Base-by-base conservation (phyloP, 345 rosid genomes). In the Clarkia xantiana region DNA sequence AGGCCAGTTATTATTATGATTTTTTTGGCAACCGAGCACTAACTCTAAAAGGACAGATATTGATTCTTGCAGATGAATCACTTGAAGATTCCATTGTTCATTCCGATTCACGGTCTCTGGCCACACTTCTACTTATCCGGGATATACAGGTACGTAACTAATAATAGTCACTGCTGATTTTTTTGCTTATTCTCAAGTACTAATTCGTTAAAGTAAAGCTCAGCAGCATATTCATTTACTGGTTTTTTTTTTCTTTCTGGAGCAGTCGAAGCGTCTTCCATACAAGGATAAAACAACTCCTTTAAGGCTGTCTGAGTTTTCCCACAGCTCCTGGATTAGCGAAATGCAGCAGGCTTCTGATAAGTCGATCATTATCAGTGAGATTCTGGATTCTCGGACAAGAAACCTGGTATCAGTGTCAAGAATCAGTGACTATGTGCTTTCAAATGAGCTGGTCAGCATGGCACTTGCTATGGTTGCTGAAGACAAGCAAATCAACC, bases 401-500 rank as follows among this genome's bases (percentile, higher is more conserved):
- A 80, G 90, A 68, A 89, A 84, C 67, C 75, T 84, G 61, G 95
- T 85, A 22, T 82, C 95, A 9, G 95, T 89, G 16, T 89, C 94
- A 39, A 78, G 86, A 72, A 89, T 89, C 71, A 84, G 97, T 47
- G 95, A 84, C 63, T 89, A 84, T 60, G 90, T 89, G 43, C 74
- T 89, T 40, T 89, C 95, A 14, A 82, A 89, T 64, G 94, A 82
- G 66, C 67, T 89, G 49, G 95, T 84, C 47, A 84, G 97, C 63
- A 89, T 89, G 94, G 97, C 95, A 45, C 73, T 89, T 15, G 97
- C 95, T 9, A 84, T 82, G 94, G 97, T 89, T 11, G 94, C 95
- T 15, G 93, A 84, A 56, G 93, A 89, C 77, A 82, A 82, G 66
- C 95, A 89, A 71, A 89, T 89, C 50, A 84, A 89, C 67, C 95